phyloP scores from a whole-genome alignment of 140 eudicot genomes.

The Flaveria floridana region DNA sequence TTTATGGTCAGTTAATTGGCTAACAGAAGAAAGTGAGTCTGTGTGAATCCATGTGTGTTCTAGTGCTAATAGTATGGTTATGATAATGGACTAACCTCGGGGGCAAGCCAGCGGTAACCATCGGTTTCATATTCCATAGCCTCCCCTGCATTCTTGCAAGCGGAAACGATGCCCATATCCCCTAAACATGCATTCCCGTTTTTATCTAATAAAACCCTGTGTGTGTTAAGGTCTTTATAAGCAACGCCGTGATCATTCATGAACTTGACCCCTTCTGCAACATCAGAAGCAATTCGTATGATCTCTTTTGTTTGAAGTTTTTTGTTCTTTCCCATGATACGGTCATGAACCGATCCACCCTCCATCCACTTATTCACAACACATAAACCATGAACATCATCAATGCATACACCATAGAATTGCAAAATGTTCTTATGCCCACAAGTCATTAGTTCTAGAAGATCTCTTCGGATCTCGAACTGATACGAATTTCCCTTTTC shows the following conservation, averaged over 20 bases:
- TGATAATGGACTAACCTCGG: constrained; percentile 66
- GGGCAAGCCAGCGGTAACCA: constrained; percentile 98
- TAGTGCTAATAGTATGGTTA: background rate
- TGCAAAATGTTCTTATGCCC: constrained; percentile 86
- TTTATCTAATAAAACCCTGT: constrained; percentile 74
- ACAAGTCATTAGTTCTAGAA: constrained; percentile 92
- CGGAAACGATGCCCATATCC: constrained; percentile 86
- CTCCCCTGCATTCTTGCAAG: constrained; percentile 77
- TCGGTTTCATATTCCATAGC: constrained; percentile 98
- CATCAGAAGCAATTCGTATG: constrained; percentile 64
- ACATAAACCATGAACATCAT: constrained; percentile 86
- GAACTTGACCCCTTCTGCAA: constrained; percentile 94
- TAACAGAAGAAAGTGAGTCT: background rate
- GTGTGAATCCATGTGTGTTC: background rate
- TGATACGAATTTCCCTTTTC: constrained; percentile 88
- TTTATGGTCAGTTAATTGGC: background rate
- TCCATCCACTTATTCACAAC: constrained; percentile 93
- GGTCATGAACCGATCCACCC: constrained; percentile 93
- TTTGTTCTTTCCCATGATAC: constrained; percentile 58
- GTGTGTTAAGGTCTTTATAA: constrained; percentile 81
- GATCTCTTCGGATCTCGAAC: constrained; percentile 70
- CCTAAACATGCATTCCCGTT: constrained; percentile 91
- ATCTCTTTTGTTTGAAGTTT: constrained; percentile 77
- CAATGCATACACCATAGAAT: constrained; percentile 78
- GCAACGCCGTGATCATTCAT: constrained; percentile 93